These are phyloP conservation scores for Uronychia setigera DNA, from an alignment of 73 alveolate species.

Conservation along the genomic window DNA sequence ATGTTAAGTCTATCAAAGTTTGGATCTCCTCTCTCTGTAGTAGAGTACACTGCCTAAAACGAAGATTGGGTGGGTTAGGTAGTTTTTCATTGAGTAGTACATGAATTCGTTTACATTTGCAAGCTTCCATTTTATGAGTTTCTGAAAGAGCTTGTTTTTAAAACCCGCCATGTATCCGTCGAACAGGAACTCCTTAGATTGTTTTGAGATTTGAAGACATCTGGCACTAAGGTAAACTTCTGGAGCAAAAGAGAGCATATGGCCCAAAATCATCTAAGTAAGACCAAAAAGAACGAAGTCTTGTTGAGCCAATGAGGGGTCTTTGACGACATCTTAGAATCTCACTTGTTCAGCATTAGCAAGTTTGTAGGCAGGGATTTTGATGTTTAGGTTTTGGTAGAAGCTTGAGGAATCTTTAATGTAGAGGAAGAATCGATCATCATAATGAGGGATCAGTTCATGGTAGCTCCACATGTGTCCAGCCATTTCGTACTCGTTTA, in stretches of 20 bases:
- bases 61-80: too few species aligned
- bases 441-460: not conserved
- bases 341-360: not conserved
- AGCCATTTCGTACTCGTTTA: not conserved
- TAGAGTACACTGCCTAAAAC: too few species aligned
- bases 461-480: not conserved
- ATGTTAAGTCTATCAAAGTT: too few species aligned
- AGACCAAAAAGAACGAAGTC: not conserved
- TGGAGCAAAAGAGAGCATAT: not conserved
- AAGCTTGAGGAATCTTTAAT: not conserved
- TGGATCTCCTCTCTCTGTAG: too few species aligned
- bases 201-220: too few species aligned
- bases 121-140: too few species aligned
- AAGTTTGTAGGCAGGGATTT: not conserved
- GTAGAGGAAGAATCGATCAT: not conserved
- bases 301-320: not conserved
- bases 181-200: too few species aligned
- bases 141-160: too few species aligned
- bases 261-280: not conserved
- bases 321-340: not conserved
- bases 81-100: too few species aligned
- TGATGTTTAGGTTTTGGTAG: not conserved
- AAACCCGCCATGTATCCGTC: too few species aligned
- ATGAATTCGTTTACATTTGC: too few species aligned
- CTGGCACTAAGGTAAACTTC: too few species aligned